Evolutionary conservation across 2,329 filamentous ascomycete species (phyloP).

Genomic region (Colletotrichum sp.): DNA sequence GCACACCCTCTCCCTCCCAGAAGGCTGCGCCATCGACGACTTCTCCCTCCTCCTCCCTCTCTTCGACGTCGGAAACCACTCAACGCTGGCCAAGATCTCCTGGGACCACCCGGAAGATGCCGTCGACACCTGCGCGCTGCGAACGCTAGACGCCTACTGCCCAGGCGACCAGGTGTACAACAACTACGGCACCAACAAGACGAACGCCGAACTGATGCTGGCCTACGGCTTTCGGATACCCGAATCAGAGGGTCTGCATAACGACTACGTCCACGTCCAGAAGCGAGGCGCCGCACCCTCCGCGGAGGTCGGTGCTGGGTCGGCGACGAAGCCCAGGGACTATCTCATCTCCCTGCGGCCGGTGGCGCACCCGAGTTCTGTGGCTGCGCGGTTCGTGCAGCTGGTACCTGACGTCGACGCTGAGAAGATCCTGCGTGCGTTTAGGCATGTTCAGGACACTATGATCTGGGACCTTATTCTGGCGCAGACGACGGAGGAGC

Average conservation of each 20-base stretch:
- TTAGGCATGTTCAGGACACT: slow-evolving; percentile 57
- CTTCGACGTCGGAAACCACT: slow-evolving; percentile 76
- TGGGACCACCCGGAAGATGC: slow-evolving; percentile 60
- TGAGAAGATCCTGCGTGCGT: slow-evolving; percentile 37
- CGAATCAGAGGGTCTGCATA: slow-evolving; percentile 53
- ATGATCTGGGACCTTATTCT: slow-evolving; percentile 57
- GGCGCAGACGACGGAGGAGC: slow-evolving; percentile 39
- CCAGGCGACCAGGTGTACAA: slow-evolving; percentile 66
- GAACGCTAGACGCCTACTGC: slow-evolving; percentile 35
- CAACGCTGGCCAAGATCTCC: slow-evolving; percentile 60
- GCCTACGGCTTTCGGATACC: slow-evolving; percentile 68
- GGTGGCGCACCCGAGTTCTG: slow-evolving; percentile 50
- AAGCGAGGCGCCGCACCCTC: slow-evolving; percentile 40
- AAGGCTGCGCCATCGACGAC: slow-evolving; percentile 55
- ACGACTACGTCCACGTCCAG: slow-evolving; percentile 64
- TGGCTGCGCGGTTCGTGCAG: slow-evolving; percentile 48
- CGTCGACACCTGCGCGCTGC: slow-evolving; percentile 44
- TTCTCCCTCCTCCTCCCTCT: slow-evolving; percentile 74
- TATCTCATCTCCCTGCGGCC: slow-evolving; percentile 60
- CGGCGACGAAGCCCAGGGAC: slow-evolving; percentile 31
- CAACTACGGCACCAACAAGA: slow-evolving; percentile 74
- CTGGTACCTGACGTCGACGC: slow-evolving; percentile 31
- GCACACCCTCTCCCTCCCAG: slow-evolving; percentile 33
- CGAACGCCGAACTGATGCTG: slow-evolving; percentile 72
- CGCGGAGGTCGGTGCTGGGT: slow-evolving; percentile 25